A percentile compares a stretch with the other conserved stretches of the same genome.
These are phyloP conservation scores for Davidsoniella virescens DNA, from an alignment of 2,329 filamentous ascomycete species.

Conservation along the genomic window DNA sequence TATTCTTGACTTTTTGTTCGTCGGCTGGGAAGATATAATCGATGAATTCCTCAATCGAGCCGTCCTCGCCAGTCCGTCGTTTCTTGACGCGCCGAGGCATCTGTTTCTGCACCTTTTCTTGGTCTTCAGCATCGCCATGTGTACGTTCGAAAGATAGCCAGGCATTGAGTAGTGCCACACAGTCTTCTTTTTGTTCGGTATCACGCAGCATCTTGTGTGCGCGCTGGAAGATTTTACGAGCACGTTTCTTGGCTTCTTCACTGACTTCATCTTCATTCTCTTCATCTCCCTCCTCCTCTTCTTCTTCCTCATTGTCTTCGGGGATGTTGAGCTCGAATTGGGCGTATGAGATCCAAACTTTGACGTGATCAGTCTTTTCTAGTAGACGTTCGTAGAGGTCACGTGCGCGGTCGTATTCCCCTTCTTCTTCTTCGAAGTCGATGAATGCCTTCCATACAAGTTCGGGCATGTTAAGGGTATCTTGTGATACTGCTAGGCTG, in stretches of 20 bases:
- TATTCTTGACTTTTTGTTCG: constrained; percentile 67
- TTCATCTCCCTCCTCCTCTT: constrained; percentile 36
- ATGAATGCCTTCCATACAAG: constrained; percentile 96
- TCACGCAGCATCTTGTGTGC: constrained; percentile 80
- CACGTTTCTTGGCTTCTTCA: constrained; percentile 68
- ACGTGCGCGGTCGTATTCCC: constrained; percentile 71
- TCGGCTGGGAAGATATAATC: constrained; percentile 96
- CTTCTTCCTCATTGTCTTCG: constrained; percentile 49
- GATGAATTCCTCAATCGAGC: constrained; percentile 88
- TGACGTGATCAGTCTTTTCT: constrained; percentile 93
- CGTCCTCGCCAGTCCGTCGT: constrained; percentile 78
- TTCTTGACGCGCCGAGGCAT: constrained; percentile 93
- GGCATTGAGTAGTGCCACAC: constrained; percentile 78
- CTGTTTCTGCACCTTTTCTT: constrained; percentile 73
- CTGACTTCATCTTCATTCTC: constrained; percentile 55
- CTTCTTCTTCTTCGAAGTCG: constrained; percentile 93
- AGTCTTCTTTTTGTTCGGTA: constrained; percentile 79
- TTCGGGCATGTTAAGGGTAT: constrained; percentile 88
- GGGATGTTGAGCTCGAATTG: constrained; percentile 94
- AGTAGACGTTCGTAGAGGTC: constrained; percentile 78
- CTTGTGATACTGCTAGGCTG: constrained; percentile 72
- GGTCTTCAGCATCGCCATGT: constrained; percentile 59
- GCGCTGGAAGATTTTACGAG: constrained; percentile 68
- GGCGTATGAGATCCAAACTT: constrained; percentile 98
- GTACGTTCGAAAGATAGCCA: constrained; percentile 87